Base-by-base conservation (phyloP, 257 asterid species). In the Scutellaria minor region DNA sequence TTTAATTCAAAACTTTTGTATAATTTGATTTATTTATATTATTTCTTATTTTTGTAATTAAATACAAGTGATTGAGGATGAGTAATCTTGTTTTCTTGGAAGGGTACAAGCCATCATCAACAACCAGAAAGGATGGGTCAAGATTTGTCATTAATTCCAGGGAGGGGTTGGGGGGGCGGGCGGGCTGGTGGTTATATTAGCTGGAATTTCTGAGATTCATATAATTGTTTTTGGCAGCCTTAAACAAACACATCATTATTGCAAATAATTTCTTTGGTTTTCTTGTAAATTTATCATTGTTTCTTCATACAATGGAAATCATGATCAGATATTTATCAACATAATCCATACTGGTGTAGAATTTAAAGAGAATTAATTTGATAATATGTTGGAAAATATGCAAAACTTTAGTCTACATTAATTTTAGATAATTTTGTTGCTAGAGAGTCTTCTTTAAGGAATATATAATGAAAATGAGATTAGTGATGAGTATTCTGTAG, bases 111-210 rank as follows among this genome's bases (percentile, higher is more conserved):
- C 71, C 80, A 72, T 72, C 14, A 76, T 60, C 82, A 82, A 82
- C 85, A 51, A 79, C 83, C 82, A 63, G 65, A 56, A 70, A 68
- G 75, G 52, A 76, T 75, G 82, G 83, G 80, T 78, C 75, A 70
- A 72, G 57, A 57, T 53, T 46, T 74, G 63, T 66, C 76, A 74
- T 78, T 75, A 70, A 77, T 67, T 66, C 22, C 9, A 2, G 42
- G 56, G 60, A 13, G 14, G 39, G 40, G 40, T 13, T 6, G 14
- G 55, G 70, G 71, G 67, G 78, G 42, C 58, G 56, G 64, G 61
- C 71, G 51, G 75, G 72, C 74, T 31, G 64, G 67, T 70, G 55
- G 64, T 70, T 63, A 45, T 48, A 56, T 70, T 80, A 80, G 83
- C 82, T 65, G 79, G 70, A 79, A 46, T 60, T 52, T 64, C 7